A percentile compares a stretch with the other conserved stretches of the same genome.
Evolutionary conservation across 805 yeast genomes (phyloP).

Genomic region (Zygotorulaspora sp.): DNA sequence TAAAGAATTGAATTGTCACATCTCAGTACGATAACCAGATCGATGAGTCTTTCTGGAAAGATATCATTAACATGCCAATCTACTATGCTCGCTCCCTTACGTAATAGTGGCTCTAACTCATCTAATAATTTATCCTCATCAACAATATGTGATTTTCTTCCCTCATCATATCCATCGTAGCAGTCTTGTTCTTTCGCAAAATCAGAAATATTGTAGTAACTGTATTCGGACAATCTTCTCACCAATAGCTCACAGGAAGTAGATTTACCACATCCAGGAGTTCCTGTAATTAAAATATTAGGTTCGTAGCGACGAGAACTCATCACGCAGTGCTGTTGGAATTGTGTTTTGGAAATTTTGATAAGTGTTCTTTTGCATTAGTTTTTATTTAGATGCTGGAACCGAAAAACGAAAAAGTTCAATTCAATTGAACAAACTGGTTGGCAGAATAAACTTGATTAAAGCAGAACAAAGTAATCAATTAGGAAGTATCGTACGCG

Average conservation of each 20-base stretch:
- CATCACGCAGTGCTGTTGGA: slow-evolving; percentile 14
- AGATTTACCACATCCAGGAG: slow-evolving; percentile 59
- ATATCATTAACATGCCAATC: slow-evolving; percentile 99
- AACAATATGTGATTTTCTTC: slow-evolving; percentile 78
- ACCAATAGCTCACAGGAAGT: slow-evolving; percentile 31
- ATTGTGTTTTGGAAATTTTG: no score
- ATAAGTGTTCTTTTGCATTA: no score
- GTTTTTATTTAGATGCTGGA: no score
- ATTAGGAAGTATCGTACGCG: no score
- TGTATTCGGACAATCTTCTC: slow-evolving; percentile 37
- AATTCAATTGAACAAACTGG: no score
- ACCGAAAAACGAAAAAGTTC: no score
- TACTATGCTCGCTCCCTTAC: slow-evolving; percentile 79
- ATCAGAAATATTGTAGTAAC: slow-evolving; percentile 65
- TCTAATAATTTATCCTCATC: slow-evolving; percentile 90
- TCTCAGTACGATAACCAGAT: slow-evolving; percentile 82
- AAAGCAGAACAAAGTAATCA: no score
- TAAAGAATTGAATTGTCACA: slow-evolving; percentile 67
- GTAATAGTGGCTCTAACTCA: slow-evolving; percentile 68
- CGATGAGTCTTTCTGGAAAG: slow-evolving; percentile 89
- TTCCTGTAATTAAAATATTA: slow-evolving; percentile 88
- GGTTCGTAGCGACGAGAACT: slow-evolving; percentile 39
- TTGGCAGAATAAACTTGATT: no score
- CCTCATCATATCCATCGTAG: slow-evolving; percentile 81
- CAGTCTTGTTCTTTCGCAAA: slow-evolving; percentile 74